Conservation (phyloP, 192 early-diverging fungal genomes). For the Haplosporangium gracile region DNA sequence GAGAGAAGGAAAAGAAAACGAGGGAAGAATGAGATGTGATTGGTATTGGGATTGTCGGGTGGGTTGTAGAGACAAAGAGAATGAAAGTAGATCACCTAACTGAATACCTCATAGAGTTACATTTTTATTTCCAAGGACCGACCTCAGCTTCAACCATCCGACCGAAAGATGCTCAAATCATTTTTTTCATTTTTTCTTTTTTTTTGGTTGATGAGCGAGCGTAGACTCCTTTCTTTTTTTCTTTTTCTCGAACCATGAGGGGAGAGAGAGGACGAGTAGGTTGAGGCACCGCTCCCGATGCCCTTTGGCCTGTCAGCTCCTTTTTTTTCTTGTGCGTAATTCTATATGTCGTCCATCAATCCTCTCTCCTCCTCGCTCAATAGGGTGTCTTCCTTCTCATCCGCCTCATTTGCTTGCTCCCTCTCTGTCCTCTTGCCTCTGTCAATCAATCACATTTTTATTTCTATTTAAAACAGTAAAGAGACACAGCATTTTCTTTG, state of each 20-base stretch:
- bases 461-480: background rate
- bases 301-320: background rate
- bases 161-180: background rate
- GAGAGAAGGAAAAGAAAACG: background rate
- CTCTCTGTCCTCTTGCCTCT: background rate
- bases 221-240: background rate
- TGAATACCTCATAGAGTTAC: background rate
- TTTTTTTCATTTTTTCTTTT: background rate
- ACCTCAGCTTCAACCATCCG: background rate
- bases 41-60: background rate
- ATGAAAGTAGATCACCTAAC: background rate
- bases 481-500: slow-evolving; percentile 1
- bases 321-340: background rate
- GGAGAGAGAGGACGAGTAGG: background rate
- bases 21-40: background rate
- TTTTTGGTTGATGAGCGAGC: background rate
- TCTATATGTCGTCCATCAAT: background rate
- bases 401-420: background rate
- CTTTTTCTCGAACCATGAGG: background rate
- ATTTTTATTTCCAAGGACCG: background rate
- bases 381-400: background rate
- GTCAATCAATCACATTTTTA: background rate
- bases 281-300: background rate
- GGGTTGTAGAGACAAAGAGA: background rate
- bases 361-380: background rate